phyloP scores from a whole-genome alignment of 2,329 filamentous ascomycete genomes.

The Pestalotiopsis sp. region DNA sequence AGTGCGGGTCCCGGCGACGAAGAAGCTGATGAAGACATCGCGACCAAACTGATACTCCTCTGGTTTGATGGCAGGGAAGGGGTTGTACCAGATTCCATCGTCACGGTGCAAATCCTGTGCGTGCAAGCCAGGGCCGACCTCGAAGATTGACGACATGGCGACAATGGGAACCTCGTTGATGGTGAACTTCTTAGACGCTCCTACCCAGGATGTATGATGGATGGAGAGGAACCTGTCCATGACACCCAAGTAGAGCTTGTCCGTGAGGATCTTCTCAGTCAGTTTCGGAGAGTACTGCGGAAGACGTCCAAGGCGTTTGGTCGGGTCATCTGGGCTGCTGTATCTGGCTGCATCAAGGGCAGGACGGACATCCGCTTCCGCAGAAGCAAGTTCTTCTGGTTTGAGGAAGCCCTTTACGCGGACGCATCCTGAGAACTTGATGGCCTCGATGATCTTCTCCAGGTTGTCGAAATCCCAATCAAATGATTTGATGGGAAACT shows the following conservation, averaged over 20 bases:
- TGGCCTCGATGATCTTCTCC: slow-evolving; percentile 5
- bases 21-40: slow-evolving; percentile 32
- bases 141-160: slow-evolving; percentile 22
- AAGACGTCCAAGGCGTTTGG: slow-evolving; percentile 11
- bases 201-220: slow-evolving; percentile 9
- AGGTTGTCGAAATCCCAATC: not conserved
- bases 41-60: slow-evolving; percentile 18
- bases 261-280: slow-evolving; percentile 12
- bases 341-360: slow-evolving; percentile 3
- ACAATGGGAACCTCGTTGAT: slow-evolving; percentile 9
- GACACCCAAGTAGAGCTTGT: slow-evolving; percentile 7
- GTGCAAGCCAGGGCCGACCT: slow-evolving; percentile 22
- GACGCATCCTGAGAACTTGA: slow-evolving; percentile 5
- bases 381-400: slow-evolving; percentile 6
- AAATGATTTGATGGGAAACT: slow-evolving; percentile 1
- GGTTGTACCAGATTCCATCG: slow-evolving; percentile 28
- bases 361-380: slow-evolving; percentile 5
- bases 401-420: slow-evolving; percentile 10
- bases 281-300: slow-evolving; percentile 1
- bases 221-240: slow-evolving; percentile 12
- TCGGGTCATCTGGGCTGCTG: slow-evolving; percentile 9
- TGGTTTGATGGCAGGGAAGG: not conserved
- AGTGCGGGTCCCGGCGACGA: slow-evolving; percentile 34
- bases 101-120: slow-evolving; percentile 27
- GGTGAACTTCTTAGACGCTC: slow-evolving; percentile 3